Conservation (phyloP, 208 protist species). For the Herpetomonas samuelpessoai region DNA sequence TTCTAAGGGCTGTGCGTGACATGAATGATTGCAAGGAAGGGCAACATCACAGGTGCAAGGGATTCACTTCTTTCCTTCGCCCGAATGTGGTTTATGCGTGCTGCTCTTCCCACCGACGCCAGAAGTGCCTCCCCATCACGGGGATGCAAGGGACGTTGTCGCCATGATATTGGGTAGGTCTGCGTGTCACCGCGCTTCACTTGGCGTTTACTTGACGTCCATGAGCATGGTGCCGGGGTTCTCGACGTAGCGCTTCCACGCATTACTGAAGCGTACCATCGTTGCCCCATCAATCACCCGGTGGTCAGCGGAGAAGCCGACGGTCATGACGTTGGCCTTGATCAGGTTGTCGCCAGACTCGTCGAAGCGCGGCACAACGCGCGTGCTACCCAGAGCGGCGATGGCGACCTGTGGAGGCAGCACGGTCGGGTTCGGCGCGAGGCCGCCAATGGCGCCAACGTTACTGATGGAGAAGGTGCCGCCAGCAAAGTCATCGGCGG, state of each 20-base stretch:
- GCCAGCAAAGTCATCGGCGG: conserved; percentile 62
- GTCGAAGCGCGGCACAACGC: conserved; percentile 86
- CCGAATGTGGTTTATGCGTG: too few relatives aligned
- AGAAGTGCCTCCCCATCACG: too few relatives aligned
- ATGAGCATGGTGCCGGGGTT: conserved; percentile 86
- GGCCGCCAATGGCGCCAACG: conserved; percentile 96
- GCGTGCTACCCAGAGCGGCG: conserved; percentile 87
- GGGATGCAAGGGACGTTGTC: too few relatives aligned
- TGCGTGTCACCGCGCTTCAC: too few relatives aligned
- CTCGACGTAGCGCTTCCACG: conserved; percentile 88
- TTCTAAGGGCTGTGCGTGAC: too few relatives aligned
- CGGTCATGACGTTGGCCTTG: conserved; percentile 51
- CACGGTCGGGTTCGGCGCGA: conserved; percentile 88
- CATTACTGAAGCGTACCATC: conserved; percentile 94
- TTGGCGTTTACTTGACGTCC: conserved; percentile 43
- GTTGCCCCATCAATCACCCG: conserved; percentile 96
- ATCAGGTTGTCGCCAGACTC: conserved; percentile 47
- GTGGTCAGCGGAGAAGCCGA: conserved; percentile 94
- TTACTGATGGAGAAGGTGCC: conserved; percentile 97
- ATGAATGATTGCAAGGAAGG: too few relatives aligned
- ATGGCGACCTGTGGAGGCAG: conserved; percentile 93
- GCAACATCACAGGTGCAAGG: too few relatives aligned
- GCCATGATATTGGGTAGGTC: too few relatives aligned
- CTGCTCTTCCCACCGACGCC: too few relatives aligned
- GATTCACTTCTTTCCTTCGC: too few relatives aligned